These are phyloP conservation scores for Ophiostoma pallidulum DNA, from an alignment of 2,329 filamentous ascomycete genomes.

Conservation along the genomic window DNA sequence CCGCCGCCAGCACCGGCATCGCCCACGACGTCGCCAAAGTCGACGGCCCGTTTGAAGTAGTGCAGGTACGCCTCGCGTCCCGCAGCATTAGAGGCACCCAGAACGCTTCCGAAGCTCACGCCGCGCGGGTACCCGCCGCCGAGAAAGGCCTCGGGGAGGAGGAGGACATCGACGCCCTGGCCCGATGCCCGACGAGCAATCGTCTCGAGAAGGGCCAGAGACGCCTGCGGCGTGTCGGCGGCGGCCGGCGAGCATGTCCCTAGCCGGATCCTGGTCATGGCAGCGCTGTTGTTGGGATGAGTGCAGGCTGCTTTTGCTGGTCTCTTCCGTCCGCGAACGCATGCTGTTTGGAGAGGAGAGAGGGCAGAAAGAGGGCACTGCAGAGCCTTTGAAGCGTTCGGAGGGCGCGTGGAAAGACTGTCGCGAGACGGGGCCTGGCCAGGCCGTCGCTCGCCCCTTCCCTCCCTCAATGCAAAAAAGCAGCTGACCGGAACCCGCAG, in stretches of 20 bases:
- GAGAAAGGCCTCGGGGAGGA: constrained; percentile 87
- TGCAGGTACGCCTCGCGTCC: constrained; percentile 74
- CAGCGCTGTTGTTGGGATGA: background rate
- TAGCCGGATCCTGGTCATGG: constrained; percentile 34
- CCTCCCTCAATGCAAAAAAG: too few species aligned
- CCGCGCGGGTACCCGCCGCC: constrained; percentile 78
- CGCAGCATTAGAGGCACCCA: constrained; percentile 57
- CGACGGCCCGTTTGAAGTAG: constrained; percentile 71
- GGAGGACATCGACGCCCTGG: constrained; percentile 53
- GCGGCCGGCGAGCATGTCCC: constrained; percentile 48
- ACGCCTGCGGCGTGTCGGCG: constrained; percentile 42
- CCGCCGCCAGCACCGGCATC: constrained; percentile 55
- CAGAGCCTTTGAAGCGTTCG: too few species aligned
- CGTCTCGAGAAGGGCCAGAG: constrained; percentile 54
- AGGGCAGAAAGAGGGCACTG: too few species aligned
- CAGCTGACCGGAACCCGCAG: too few species aligned
- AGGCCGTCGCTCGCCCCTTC: too few species aligned
- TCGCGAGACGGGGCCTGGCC: too few species aligned
- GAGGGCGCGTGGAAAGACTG: too few species aligned
- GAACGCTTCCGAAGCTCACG: constrained; percentile 62
- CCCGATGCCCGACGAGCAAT: constrained; percentile 55
- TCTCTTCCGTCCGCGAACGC: too few species aligned
- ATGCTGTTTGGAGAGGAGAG: too few species aligned
- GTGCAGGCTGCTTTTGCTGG: background rate
- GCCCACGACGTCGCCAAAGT: constrained; percentile 68